These are phyloP conservation scores for Moesziomyces sp. DNA, from an alignment of 1,284 basidiomycete genomes.

Conservation along the genomic window DNA sequence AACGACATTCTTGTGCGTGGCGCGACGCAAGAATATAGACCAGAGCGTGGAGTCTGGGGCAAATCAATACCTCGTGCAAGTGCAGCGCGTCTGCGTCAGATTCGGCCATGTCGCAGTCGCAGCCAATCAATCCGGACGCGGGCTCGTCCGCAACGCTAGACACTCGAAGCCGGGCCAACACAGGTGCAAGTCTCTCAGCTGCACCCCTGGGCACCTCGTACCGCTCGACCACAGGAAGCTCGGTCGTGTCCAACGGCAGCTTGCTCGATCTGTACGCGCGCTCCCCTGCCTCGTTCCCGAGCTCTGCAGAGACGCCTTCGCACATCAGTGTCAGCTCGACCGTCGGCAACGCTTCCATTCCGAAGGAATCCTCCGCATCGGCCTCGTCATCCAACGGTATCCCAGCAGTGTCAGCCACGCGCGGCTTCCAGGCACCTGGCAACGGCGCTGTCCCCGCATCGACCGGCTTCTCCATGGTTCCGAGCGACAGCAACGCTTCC, in stretches of 20 bases:
- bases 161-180: conserved; percentile 31
- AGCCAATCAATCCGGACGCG: conserved; percentile 8
- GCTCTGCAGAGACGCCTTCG: conserved; percentile 7
- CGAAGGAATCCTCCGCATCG: conserved; percentile 4
- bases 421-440: conserved; percentile 22
- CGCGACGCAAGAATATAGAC: too few species aligned
- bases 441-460: not conserved
- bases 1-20: too few species aligned
- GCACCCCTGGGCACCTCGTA: conserved; percentile 25
- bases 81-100: too few species aligned
- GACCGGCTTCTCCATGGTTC: conserved; percentile 15
- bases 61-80: too few species aligned
- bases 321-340: not conserved
- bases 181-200: conserved; percentile 27
- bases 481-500: conserved; percentile 41
- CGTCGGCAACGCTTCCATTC: not conserved
- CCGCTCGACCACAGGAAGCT: conserved; percentile 28
- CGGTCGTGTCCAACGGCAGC: conserved; percentile 41
- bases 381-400: conserved; percentile 8
- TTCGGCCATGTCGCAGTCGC: conserved; percentile 1
- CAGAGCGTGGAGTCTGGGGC: too few species aligned
- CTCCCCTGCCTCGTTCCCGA: conserved; percentile 24
- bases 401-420: conserved; percentile 9
- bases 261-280: conserved; percentile 48
- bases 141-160: conserved; percentile 11